A percentile compares a stretch with the other conserved stretches of the same genome.
These are phyloP conservation scores for Sugiyamaella neomexicana DNA, from an alignment of 1,139 yeast species.

Conservation along the genomic window DNA sequence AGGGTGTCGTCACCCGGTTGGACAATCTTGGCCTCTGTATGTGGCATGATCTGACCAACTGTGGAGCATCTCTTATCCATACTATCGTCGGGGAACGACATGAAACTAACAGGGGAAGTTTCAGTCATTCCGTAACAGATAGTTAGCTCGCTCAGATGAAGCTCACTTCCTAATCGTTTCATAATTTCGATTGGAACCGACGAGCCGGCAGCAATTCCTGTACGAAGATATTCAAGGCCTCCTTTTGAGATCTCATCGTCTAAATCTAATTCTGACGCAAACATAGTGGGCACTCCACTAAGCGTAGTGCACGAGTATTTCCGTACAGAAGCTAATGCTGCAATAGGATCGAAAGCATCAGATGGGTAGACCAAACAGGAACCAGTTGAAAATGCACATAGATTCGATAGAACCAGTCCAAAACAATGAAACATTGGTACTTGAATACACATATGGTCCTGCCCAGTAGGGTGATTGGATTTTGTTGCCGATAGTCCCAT, in stretches of 20 bases:
- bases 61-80: constrained; percentile 34
- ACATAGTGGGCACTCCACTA: constrained; percentile 42
- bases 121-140: constrained; percentile 43
- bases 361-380: constrained; percentile 38
- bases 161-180: constrained; percentile 28
- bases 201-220: constrained; percentile 41
- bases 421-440: constrained; percentile 43
- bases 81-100: constrained; percentile 36
- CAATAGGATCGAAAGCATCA: constrained; percentile 36
- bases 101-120: constrained; percentile 39
- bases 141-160: constrained; percentile 34
- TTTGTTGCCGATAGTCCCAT: constrained; percentile 34
- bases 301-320: constrained; percentile 36
- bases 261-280: constrained; percentile 37
- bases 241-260: constrained; percentile 31
- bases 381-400: constrained; percentile 36
- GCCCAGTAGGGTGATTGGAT: constrained; percentile 33
- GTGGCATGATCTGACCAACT: constrained; percentile 38
- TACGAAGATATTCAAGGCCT: constrained; percentile 33
- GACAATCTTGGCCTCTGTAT: constrained; percentile 36
- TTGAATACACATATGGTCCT: constrained; percentile 38
- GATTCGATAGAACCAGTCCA: constrained; percentile 40
- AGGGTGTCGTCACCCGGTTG: constrained; percentile 27
- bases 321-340: constrained; percentile 33
- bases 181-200: constrained; percentile 38